These are phyloP conservation scores for Pseudozyma pruni DNA, from an alignment of 1,284 basidiomycete genomes.

Conservation along the genomic window DNA sequence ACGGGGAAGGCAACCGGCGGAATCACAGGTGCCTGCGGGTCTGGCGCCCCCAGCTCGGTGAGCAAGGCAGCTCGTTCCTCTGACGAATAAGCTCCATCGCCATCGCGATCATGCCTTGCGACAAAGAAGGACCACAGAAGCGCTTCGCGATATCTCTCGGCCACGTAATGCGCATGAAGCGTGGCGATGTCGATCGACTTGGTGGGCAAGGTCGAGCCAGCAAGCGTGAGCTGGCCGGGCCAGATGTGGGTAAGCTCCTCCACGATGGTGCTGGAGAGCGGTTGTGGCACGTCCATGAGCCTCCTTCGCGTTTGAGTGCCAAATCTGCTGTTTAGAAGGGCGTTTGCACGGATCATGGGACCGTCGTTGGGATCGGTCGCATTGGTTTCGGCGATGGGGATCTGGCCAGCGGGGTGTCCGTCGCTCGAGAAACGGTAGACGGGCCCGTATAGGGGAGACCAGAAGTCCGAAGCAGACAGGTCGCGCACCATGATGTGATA, in stretches of 20 bases:
- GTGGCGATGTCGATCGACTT: slow-evolving; percentile 7
- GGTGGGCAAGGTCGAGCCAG: background rate
- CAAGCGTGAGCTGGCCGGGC: slow-evolving; percentile 6
- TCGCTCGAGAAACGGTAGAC: slow-evolving; percentile 9
- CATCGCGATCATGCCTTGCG: slow-evolving; percentile 35
- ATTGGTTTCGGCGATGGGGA: background rate
- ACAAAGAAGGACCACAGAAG: slow-evolving; percentile 39
- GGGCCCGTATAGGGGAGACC: slow-evolving; percentile 29
- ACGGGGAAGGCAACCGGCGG: slow-evolving; percentile 2
- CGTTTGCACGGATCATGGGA: slow-evolving; percentile 5
- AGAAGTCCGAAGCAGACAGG: slow-evolving; percentile 37
- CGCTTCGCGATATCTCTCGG: slow-evolving; percentile 28
- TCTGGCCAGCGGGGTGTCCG: background rate
- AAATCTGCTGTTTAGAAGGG: slow-evolving; percentile 19
- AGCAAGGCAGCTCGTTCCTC: slow-evolving; percentile 18
- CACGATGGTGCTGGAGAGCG: slow-evolving; percentile 8
- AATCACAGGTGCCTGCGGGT: background rate
- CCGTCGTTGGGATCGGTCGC: background rate
- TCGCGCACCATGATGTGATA: slow-evolving; percentile 22
- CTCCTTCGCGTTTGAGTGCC: slow-evolving; percentile 7
- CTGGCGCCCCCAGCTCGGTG: slow-evolving; percentile 13
- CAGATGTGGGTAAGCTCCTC: slow-evolving; percentile 14
- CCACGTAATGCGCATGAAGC: slow-evolving; percentile 22
- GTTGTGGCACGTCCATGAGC: slow-evolving; percentile 33
- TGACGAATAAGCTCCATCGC: slow-evolving; percentile 12